Conservation (phyloP, 2,329 filamentous ascomycete genomes). For the Hypoxylon sp. region DNA sequence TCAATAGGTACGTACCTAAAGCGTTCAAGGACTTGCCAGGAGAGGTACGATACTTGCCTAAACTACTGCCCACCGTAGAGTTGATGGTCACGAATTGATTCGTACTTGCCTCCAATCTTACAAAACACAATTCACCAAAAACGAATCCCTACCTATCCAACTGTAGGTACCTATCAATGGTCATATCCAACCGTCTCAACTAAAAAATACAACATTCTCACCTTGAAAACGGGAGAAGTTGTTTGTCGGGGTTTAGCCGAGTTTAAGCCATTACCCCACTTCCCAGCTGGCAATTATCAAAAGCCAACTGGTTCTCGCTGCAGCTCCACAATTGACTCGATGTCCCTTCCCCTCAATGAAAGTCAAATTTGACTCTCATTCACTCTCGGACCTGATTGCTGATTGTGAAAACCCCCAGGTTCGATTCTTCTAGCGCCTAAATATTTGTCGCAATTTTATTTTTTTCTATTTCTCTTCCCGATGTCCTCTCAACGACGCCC, state of each 20-base stretch:
- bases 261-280: not conserved
- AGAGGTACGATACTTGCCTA: too few relatives aligned
- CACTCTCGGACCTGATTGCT: not conserved
- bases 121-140: not conserved
- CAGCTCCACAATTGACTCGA: not conserved
- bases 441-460: conserved; percentile 33
- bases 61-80: too few relatives aligned
- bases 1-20: too few relatives aligned
- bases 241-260: not conserved
- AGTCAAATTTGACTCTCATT: conserved; percentile 16
- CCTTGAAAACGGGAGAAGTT: not conserved
- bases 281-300: not conserved
- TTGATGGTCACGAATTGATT: not conserved
- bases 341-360: not conserved
- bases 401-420: conserved; percentile 43
- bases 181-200: not conserved
- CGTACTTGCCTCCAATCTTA: not conserved
- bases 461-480: conserved; percentile 23
- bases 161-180: too few relatives aligned
- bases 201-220: not conserved
- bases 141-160: too few relatives aligned
- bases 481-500: conserved; percentile 40
- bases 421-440: conserved; percentile 47
- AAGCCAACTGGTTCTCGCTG: not conserved
- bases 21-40: too few relatives aligned